Percentiles rank a stretch among this genome's conserved stretches.
These are phyloP conservation scores for Tolypocladium tropicale DNA, from an alignment of 2,329 filamentous ascomycete genomes.

Conservation along the genomic window DNA sequence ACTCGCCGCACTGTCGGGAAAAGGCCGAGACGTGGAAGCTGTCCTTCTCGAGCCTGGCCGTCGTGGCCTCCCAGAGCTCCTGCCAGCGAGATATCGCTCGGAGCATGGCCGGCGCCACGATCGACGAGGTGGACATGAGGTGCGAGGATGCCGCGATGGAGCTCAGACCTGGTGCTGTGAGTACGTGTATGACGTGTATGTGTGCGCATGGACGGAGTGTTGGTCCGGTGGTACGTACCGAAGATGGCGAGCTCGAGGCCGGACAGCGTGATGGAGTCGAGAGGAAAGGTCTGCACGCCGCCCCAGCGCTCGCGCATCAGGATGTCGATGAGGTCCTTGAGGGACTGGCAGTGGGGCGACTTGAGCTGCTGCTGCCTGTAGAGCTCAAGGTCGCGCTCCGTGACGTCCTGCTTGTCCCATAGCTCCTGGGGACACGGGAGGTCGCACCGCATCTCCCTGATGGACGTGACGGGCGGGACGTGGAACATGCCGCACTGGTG, in stretches of 20 bases:
- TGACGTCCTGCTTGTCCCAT: constrained; percentile 12
- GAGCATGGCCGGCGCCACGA: constrained; percentile 3
- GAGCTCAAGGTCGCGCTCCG: constrained; percentile 7
- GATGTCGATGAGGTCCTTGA: neutral
- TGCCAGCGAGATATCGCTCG: constrained; percentile 11
- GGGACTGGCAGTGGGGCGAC: neutral
- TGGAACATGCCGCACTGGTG: constrained; percentile 16
- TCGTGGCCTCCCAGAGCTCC: constrained; percentile 7
- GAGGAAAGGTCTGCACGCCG: neutral
- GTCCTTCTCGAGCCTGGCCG: neutral
- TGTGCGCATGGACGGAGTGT: no score
- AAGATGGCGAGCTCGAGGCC: neutral
- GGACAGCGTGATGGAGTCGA: neutral
- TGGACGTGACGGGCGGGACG: constrained; percentile 9
- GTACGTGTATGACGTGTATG: neutral
- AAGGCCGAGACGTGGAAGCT: constrained; percentile 1
- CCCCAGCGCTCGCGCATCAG: neutral
- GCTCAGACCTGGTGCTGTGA: neutral
- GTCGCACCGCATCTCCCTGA: constrained; percentile 13
- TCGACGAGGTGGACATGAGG: constrained; percentile 6
- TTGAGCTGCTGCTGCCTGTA: neutral
- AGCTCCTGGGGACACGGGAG: constrained; percentile 12
- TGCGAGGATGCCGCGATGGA: constrained; percentile 1
- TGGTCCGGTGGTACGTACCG: neutral
- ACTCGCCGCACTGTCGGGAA: constrained; percentile 5